Evolutionary conservation across 2,329 filamentous ascomycete species (phyloP), one percentile per base, ranked within the genome.

Genomic region (Xylaria sp.): DNA sequence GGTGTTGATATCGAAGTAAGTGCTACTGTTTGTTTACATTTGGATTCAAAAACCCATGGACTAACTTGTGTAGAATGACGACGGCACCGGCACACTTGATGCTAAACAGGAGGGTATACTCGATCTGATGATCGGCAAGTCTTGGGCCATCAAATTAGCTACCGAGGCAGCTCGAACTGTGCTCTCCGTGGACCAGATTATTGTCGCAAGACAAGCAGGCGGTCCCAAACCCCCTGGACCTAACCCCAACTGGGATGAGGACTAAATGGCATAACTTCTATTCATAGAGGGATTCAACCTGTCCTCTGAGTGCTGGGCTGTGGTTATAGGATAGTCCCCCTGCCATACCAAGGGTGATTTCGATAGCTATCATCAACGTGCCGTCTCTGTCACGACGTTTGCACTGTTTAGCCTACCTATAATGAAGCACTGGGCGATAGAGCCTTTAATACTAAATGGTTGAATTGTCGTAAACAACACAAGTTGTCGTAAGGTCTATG

Each of bases 181-280:
- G 35, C 80, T 99, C 65, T 96, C 92, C 52, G 94, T 99, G 46
- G 94, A 99, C 76, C 95, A 99, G 79, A 99, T 99, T 72, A 99
- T 99, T 73, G 94, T 99, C 59, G 92, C 95, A 64, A 87, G 93
- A 78, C 94, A 97, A 79, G 94, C 95, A 52, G 94, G 94, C 72
- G 94, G 94, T 44, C 94, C 95, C 19, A 99, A 99, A 83, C 93
- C 93, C 59, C 94, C 94, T 35, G 92, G 90, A 52, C 94, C 92
- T 67, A 97, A 97, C 78, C 89, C 92, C 51, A 84, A 85, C 81
- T 85, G 83, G 83, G 83, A 85, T 66, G 83, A 85, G 74, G 83
- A 85, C 72, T 85, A 77, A 78, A 13, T 58, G 50, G 50, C 37
- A 42, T 16, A 60, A 51, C 10, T 46, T 7, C 30, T 42, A n/a